These are phyloP conservation scores for Chalaropsis thielavioides DNA, from an alignment of 2,329 filamentous ascomycete genomes.

Conservation along the genomic window DNA sequence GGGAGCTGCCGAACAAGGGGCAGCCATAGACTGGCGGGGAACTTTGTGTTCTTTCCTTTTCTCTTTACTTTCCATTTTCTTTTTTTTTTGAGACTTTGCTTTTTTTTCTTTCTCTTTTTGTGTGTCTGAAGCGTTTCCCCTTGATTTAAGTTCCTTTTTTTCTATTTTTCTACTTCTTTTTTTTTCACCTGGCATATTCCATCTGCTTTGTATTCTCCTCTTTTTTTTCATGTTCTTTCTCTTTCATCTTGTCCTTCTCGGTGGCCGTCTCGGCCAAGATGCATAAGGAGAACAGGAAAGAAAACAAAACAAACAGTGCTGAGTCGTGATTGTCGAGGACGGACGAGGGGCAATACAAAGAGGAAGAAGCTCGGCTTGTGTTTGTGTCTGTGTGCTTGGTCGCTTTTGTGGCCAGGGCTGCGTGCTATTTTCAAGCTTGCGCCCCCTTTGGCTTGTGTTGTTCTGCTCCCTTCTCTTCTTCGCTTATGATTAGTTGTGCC, in stretches of 20 bases:
- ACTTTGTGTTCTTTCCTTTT: neutral
- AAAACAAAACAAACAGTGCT: neutral
- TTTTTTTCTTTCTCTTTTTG: neutral
- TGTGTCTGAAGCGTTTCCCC: neutral
- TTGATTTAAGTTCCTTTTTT: constrained; percentile 20
- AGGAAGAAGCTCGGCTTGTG: neutral
- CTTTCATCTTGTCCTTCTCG: constrained; percentile 20
- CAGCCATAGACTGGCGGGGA: constrained; percentile 1
- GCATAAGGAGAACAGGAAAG: neutral
- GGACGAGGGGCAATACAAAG: neutral
- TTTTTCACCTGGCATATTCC: constrained; percentile 14
- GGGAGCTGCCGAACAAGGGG: neutral
- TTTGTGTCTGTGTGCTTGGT: neutral
- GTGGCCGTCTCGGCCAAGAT: constrained; percentile 25
- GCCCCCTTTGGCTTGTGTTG: neutral
- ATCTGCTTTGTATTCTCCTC: constrained; percentile 16
- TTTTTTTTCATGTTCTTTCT: constrained; percentile 20
- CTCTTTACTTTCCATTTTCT: neutral
- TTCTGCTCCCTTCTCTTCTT: neutral
- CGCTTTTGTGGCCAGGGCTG: neutral
- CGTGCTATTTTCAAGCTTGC: neutral
- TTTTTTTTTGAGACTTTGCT: constrained; percentile 1
- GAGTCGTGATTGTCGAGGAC: neutral
- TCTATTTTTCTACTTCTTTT: constrained; percentile 21
- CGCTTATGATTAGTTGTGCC: neutral